Conservation (phyloP, 2,329 filamentous ascomycete genomes). For the Lomentospora prolificans region DNA sequence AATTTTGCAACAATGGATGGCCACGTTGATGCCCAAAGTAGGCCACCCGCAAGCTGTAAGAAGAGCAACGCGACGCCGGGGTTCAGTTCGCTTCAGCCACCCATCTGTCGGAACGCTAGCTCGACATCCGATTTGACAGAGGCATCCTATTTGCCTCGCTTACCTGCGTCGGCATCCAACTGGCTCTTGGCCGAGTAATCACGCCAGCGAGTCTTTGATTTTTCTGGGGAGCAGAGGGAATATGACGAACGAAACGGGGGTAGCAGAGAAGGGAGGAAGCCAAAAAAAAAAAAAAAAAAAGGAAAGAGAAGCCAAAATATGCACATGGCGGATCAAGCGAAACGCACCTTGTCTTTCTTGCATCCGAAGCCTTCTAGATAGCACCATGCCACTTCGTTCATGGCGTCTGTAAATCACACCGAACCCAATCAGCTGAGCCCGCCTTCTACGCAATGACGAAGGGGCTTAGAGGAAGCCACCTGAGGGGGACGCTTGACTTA, state of each 20-base stretch:
- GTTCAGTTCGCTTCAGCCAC: not conserved
- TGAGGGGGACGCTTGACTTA: conserved; percentile 23
- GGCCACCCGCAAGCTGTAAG: not conserved
- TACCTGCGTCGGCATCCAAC: not conserved
- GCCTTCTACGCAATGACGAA: conserved; percentile 1
- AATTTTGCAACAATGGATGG: too few species aligned
- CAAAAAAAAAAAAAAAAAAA: not conserved
- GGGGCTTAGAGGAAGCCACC: not conserved
- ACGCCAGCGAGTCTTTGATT: too few species aligned
- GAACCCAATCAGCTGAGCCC: not conserved
- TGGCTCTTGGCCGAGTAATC: too few species aligned
- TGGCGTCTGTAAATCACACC: conserved; percentile 55
- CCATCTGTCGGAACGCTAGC: not conserved
- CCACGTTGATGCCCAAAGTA: conserved; percentile 31
- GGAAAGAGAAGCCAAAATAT: not conserved
- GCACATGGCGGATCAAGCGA: not conserved
- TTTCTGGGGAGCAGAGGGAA: not conserved
- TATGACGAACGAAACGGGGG: not conserved
- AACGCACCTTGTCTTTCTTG: conserved; percentile 93
- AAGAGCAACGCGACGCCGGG: not conserved
- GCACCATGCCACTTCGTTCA: conserved; percentile 96
- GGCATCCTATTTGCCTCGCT: not conserved
- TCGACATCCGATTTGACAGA: not conserved
- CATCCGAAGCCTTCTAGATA: conserved; percentile 95
- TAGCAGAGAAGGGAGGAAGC: not conserved